Evolutionary conservation across 148 eudicot species (phyloP), one percentile per base, ranked within the genome.

Genomic region (Rhododendron vialii): DNA sequence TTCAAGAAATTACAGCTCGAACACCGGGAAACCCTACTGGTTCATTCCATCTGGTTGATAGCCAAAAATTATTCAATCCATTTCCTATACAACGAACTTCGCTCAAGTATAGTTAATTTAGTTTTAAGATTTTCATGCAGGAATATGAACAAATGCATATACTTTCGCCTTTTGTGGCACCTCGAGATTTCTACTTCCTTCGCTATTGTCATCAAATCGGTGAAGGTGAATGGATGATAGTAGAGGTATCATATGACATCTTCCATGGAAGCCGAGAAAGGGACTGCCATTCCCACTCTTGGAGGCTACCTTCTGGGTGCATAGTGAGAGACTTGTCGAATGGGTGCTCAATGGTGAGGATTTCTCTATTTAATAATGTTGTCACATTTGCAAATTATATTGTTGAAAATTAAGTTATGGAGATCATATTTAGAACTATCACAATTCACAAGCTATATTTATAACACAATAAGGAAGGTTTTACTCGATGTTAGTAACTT

Each of bases 281-380:
- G 5, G 35, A 26, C 53, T 65, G 85, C 24, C 87, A 89, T 26
- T 86, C 85, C 78, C 87, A 84, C 38, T 88, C 84, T 51, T 91
- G 92, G 94, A 92, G 88, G 83, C 83, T 84, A 73, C 96, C 96
- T 83, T 94, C 96, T 71, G 95, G 96, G 2, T 94, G 92, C 84
- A 79, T 91, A 88, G 90, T 94, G 82, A 77, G 88, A 82, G 87
- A 89, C 69, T 48, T 90, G 83, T 75, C 90, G 0, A 86, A 91
- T 86, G 91, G 90, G 53, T 38, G 86, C 84, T 90, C 87, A 61
- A 85, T 82, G 89, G 94, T 74, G 74, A 67, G 74, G 35, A 28
- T 67, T 26, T 67, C 28, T 67, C 18, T 67, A 28, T 67, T 28
- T 26, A 67, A 28, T 26, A 28, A 67, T 67, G 35, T 63, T 24